phyloP scores from a whole-genome alignment of 2,329 filamentous ascomycete species.

The Apiospora koreana region DNA sequence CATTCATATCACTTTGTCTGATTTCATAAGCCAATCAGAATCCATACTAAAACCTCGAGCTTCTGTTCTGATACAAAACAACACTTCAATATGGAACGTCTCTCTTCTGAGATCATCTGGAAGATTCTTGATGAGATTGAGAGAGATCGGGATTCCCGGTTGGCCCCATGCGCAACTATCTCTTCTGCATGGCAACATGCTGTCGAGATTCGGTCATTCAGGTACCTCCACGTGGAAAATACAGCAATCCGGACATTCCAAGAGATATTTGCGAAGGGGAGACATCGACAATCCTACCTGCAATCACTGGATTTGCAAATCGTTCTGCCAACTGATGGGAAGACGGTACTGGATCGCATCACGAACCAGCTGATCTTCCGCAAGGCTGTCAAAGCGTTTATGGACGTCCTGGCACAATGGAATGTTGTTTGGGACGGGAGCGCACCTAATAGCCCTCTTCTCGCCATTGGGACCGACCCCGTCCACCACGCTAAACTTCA shows the following conservation, averaged over 20 bases:
- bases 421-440: neutral
- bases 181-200: neutral
- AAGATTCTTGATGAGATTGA: neutral
- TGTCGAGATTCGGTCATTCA: neutral
- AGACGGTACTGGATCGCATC: neutral
- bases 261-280: neutral
- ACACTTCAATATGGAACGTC: neutral
- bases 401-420: neutral
- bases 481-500: too few relatives aligned
- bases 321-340: neutral
- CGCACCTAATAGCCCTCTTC: neutral
- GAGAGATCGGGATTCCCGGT: neutral
- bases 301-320: neutral
- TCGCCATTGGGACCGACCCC: too few relatives aligned
- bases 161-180: neutral
- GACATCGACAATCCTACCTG: neutral
- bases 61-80: too few relatives aligned
- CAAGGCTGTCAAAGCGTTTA: neutral
- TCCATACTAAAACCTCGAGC: too few relatives aligned
- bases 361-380: neutral
- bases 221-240: neutral
- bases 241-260: neutral
- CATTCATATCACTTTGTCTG: too few relatives aligned
- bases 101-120: neutral
- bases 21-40: too few relatives aligned